phyloP scores from a whole-genome alignment of 768 basidiomycete species.

The Tulasnella sp. region DNA sequence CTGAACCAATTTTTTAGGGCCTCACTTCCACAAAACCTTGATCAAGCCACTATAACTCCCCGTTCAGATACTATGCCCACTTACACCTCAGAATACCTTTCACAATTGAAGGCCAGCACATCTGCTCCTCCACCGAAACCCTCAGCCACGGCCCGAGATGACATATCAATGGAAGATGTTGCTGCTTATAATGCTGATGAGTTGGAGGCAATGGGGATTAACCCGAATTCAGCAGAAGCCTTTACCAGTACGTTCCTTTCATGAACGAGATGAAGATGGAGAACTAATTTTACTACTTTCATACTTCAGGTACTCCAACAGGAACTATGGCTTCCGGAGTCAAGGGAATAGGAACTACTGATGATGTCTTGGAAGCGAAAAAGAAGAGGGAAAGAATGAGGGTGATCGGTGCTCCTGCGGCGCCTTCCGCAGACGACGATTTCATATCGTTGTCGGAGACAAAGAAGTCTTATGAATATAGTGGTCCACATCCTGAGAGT shows the following conservation, averaged over 20 bases:
- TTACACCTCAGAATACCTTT: conserved; percentile 62
- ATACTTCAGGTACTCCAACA: too few relatives aligned
- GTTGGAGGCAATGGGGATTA: conserved; percentile 12
- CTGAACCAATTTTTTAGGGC: conserved; percentile 24
- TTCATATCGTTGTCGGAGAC: conserved; percentile 67
- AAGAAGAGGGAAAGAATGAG: conserved; percentile 62
- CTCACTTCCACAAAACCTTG: conserved; percentile 35
- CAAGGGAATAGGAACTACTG: conserved; percentile 36
- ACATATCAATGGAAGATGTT: neutral
- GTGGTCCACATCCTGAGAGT: conserved; percentile 76
- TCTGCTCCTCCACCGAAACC: conserved; percentile 2
- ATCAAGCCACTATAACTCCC: conserved; percentile 43
- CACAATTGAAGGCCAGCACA: conserved; percentile 68
- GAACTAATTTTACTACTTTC: too few relatives aligned
- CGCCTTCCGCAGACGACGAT: conserved; percentile 36
- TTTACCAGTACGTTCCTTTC: too few relatives aligned
- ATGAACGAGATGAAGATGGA: too few relatives aligned
- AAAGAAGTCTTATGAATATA: conserved; percentile 35
- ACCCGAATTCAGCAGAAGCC: too few relatives aligned
- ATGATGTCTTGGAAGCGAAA: conserved; percentile 60
- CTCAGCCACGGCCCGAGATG: neutral
- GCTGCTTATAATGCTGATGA: conserved; percentile 13
- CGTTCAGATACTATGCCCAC: conserved; percentile 33
- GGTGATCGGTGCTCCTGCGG: conserved; percentile 26
- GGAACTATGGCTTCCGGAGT: too few relatives aligned